phyloP scores from a whole-genome alignment of 306 rosid species.

The Castanea sativa region DNA sequence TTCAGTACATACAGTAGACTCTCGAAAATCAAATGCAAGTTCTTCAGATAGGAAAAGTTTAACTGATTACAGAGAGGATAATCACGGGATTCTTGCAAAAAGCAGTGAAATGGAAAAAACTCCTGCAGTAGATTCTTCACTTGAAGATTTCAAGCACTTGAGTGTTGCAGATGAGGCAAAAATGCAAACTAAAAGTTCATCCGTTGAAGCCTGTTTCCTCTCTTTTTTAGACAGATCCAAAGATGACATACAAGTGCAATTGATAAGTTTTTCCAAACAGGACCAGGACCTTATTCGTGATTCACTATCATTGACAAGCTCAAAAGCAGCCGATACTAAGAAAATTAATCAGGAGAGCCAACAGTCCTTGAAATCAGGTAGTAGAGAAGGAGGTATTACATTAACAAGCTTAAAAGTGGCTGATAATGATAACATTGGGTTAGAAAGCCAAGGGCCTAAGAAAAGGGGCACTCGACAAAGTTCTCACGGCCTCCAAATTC shows the following conservation, averaged over 20 bases:
- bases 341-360: conserved; percentile 27
- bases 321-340: conserved; percentile 9
- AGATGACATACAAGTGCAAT: conserved; percentile 23
- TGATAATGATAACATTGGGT: conserved; percentile 25
- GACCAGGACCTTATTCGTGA: conserved; percentile 24
- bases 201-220: conserved; percentile 34
- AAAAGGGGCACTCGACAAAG: conserved; percentile 16
- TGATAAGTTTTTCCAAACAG: conserved; percentile 22
- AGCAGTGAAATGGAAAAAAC: conserved; percentile 25
- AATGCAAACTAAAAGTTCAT: conserved; percentile 28
- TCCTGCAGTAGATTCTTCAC: conserved; percentile 31
- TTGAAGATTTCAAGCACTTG: conserved; percentile 36
- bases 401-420: conserved; percentile 23
- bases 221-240: conserved; percentile 28
- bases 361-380: conserved; percentile 23
- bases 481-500: conserved; percentile 12
- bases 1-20: conserved; percentile 42
- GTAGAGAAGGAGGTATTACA: conserved; percentile 21
- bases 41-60: conserved; percentile 37
- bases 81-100: conserved; percentile 30
- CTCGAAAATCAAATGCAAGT: conserved; percentile 40
- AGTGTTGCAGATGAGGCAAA: conserved; percentile 22
- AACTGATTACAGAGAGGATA: conserved; percentile 25
- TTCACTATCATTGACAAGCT: conserved; percentile 12
- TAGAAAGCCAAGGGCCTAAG: conserved; percentile 30